Evolutionary conservation across 2,329 filamentous ascomycete genomes (phyloP), one percentile per base, ranked within the genome.

Genomic region (Epichloe hybrida): DNA sequence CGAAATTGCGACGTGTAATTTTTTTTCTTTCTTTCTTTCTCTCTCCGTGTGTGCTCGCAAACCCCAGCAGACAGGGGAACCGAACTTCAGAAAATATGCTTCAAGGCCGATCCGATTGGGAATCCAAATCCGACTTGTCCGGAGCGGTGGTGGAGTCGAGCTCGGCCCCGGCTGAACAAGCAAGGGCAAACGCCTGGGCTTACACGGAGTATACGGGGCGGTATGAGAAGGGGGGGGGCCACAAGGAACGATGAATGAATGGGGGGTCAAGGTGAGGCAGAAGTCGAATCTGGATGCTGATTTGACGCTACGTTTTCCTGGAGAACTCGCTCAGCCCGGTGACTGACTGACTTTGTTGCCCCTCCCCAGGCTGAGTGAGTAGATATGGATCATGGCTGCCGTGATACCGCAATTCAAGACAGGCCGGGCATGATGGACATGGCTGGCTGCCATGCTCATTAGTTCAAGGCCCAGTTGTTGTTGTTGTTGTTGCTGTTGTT

Each of bases 1-100:
- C n/a, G 40, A 46, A 40, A 43, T 39, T 41, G 41, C 50, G 39
- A 40, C 46, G 34, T 52, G 40, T 45, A 41, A 36, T 38, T 17
- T 46, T 50, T 27, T 7, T 1, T 6, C 0, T 4, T 4, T 31
- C 5, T 46, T 47, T 23, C 31, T 17, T 42, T 47, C 36, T 23
- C 12, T 45, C 35, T 45, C 20, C 39, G 20, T 23, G 11, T 45
- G 9, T 23, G 31, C 31, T 17, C 20, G n/a, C 43, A 8, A 20
- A 8, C 5, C 5, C 12, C n/a, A 6, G 7, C 9, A 5, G 31
- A 15, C 12, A 11, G 9, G 13, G 45, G 35, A 8, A 27, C 34
- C 35, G 34, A 17, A 38, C 17, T 7, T 20, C n/a, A 23, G 40
- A 42, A 12, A 42, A 27, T 2, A 23, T 13, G 40, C 9, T 23